These are phyloP conservation scores for Fusarium praegraminearum DNA, from an alignment of 2,329 filamentous ascomycete species.

Conservation along the genomic window DNA sequence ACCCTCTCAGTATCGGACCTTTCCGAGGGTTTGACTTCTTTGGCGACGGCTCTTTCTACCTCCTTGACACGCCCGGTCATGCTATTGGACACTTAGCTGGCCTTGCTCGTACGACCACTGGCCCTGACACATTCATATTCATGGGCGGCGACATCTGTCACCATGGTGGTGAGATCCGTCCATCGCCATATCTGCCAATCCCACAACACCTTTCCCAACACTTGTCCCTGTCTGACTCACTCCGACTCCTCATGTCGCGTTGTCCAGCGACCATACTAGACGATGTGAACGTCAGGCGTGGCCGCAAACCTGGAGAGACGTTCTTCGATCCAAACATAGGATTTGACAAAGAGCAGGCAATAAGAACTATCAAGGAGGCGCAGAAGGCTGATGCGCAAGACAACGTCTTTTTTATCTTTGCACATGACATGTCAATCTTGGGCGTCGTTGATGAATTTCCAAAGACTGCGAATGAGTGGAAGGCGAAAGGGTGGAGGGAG, in stretches of 20 bases:
- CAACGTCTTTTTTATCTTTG: conserved; percentile 15
- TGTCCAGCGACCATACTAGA: conserved; percentile 9
- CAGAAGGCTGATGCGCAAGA: conserved; percentile 20
- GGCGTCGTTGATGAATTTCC: conserved; percentile 15
- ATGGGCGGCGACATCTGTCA: conserved; percentile 28
- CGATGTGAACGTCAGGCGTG: conserved; percentile 1
- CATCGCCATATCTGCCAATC: conserved; percentile 4
- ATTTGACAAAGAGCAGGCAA: background rate
- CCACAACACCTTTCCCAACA: conserved; percentile 3
- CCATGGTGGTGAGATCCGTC: conserved; percentile 15
- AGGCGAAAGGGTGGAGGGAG: conserved; percentile 10
- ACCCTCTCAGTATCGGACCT: background rate
- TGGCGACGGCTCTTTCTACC: conserved; percentile 29
- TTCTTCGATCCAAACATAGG: conserved; percentile 23
- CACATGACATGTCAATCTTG: conserved; percentile 11
- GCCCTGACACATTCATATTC: conserved; percentile 2
- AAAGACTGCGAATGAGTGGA: conserved; percentile 11
- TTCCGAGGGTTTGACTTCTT: conserved; percentile 35
- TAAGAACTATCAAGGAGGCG: conserved; percentile 4
- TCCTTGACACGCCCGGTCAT: conserved; percentile 31
- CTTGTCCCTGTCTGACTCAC: conserved; percentile 6
- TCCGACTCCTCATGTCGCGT: conserved; percentile 1
- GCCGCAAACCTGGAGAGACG: background rate
- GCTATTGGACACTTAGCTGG: conserved; percentile 23
- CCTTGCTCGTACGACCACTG: conserved; percentile 20